phyloP scores from a whole-genome alignment of 331 rosid genomes.

The Prunus yedoensis region DNA sequence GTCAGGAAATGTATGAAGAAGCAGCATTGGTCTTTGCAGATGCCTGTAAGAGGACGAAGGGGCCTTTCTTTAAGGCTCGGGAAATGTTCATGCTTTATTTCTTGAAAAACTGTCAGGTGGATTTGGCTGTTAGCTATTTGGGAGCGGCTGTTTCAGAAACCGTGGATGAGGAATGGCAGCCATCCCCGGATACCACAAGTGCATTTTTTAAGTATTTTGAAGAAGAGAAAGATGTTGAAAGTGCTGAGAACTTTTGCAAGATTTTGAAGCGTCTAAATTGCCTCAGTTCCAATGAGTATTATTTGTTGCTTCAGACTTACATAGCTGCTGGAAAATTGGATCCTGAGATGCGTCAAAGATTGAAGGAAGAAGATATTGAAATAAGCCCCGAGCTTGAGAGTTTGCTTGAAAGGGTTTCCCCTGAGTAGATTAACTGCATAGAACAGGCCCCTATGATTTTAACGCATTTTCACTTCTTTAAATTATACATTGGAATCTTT shows the following conservation, averaged over 20 bases:
- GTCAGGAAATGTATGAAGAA: conserved; percentile 52
- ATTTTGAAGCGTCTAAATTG: conserved; percentile 51
- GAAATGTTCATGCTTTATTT: conserved; percentile 57
- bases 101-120: conserved; percentile 43
- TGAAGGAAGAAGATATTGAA: conserved; percentile 42
- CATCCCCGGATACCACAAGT: conserved; percentile 31
- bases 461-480: background rate
- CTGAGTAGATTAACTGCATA: background rate
- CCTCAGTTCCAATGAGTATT: conserved; percentile 40
- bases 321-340: conserved; percentile 37
- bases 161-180: conserved; percentile 43
- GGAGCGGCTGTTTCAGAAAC: conserved; percentile 48
- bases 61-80: conserved; percentile 48
- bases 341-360: conserved; percentile 30
- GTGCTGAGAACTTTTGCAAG: conserved; percentile 52
- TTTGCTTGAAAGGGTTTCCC: conserved; percentile 35
- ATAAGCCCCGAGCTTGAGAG: conserved; percentile 32
- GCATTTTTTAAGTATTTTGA: conserved; percentile 65
- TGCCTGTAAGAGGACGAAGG: conserved; percentile 45
- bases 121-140: conserved; percentile 56
- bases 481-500: background rate
- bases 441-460: background rate
- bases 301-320: conserved; percentile 41
- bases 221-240: conserved; percentile 53
- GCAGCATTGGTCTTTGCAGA: conserved; percentile 52